phyloP scores from a whole-genome alignment of 2,329 filamentous ascomycete genomes.

The Sordariomycetes sp. region DNA sequence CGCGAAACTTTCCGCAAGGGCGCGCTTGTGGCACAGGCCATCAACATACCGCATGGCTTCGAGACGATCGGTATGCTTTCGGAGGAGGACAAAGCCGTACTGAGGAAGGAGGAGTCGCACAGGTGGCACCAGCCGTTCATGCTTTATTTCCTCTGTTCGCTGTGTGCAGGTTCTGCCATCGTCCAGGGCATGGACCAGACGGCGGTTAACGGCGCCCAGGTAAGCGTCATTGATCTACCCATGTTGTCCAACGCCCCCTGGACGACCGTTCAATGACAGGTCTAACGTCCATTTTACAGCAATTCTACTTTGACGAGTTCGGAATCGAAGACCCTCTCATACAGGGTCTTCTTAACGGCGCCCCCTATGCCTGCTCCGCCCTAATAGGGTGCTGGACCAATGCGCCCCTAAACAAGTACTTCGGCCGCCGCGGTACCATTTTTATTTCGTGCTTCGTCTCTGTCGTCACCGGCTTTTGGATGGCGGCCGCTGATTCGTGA shows the following conservation, averaged over 20 bases:
- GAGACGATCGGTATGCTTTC: conserved; percentile 13
- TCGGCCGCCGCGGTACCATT: conserved; percentile 51
- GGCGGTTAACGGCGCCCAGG: conserved; percentile 50
- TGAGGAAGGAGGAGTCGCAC: conserved; percentile 15
- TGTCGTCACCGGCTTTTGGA: conserved; percentile 34
- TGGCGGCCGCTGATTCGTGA: conserved; percentile 41
- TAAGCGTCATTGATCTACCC: conserved; percentile 39
- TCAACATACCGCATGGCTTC: conserved; percentile 17
- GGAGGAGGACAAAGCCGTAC: conserved; percentile 14
- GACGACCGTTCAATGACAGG: not conserved
- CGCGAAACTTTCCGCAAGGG: conserved; percentile 34
- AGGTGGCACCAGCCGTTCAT: conserved; percentile 18
- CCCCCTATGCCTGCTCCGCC: conserved; percentile 38
- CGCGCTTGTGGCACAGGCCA: conserved; percentile 34
- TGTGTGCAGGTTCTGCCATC: conserved; percentile 31
- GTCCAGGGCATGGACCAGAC: conserved; percentile 57
- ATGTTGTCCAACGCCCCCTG: not conserved
- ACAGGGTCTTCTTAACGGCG: conserved; percentile 40
- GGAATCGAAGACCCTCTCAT: conserved; percentile 25
- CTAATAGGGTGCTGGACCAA: conserved; percentile 20
- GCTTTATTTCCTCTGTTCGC: conserved; percentile 20
- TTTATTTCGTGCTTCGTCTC: conserved; percentile 46
- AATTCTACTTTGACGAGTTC: conserved; percentile 20
- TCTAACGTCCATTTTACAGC: conserved; percentile 10
- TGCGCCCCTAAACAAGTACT: conserved; percentile 39